Evolutionary conservation across 1,284 basidiomycete genomes (phyloP).

Genomic region (Puccinia horiana): DNA sequence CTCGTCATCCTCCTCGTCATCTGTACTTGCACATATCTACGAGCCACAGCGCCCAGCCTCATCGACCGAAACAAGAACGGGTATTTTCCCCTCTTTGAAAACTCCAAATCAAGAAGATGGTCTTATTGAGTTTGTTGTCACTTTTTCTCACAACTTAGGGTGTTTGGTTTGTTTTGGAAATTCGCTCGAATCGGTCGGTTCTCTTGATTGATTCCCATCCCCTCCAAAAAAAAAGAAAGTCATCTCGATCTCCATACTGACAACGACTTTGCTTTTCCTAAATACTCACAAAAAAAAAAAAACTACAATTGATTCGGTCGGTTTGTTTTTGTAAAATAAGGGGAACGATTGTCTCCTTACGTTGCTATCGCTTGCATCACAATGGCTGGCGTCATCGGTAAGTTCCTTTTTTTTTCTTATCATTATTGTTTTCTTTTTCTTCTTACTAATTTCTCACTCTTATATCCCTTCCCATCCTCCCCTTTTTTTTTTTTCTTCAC

Average conservation of each 20-base stretch:
- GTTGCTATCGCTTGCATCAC: constrained; percentile 75
- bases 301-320: neutral
- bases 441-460: neutral
- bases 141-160: constrained; percentile 63
- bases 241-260: neutral
- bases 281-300: no score
- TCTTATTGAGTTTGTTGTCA: constrained; percentile 15
- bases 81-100: constrained; percentile 56
- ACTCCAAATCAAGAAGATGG: neutral
- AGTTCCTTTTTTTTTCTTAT: constrained; percentile 52
- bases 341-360: constrained; percentile 79
- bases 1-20: constrained; percentile 89
- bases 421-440: neutral
- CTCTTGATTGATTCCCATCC: neutral
- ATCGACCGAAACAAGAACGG: constrained; percentile 93
- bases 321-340: constrained; percentile 58
- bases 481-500: neutral
- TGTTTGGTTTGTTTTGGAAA: constrained; percentile 89
- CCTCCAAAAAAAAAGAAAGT: neutral
- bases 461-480: neutral
- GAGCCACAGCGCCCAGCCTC: constrained; percentile 81
- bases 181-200: constrained; percentile 80
- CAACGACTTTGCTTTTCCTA: constrained; percentile 51
- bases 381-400: constrained; percentile 71
- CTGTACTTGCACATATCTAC: constrained; percentile 95